These are phyloP conservation scores for Haematococcus lacustris DNA, from an alignment of 139 green algal species.

Conservation along the genomic window DNA sequence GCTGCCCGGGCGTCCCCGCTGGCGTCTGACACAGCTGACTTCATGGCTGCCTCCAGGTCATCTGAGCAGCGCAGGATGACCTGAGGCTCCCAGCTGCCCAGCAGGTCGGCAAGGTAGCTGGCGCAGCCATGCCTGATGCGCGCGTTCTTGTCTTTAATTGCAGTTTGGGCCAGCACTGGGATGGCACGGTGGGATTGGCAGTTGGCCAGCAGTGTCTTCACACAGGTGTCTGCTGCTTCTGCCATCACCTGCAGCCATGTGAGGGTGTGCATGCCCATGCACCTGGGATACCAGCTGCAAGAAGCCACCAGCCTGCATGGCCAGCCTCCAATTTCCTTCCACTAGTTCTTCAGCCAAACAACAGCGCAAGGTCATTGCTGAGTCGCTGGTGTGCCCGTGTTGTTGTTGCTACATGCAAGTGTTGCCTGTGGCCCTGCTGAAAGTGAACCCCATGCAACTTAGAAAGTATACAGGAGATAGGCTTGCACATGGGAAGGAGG, in stretches of 20 bases:
- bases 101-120: conserved; percentile 11
- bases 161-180: conserved; percentile 29
- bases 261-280: neutral
- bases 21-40: neutral
- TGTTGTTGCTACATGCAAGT: neutral
- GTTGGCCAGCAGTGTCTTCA: conserved; percentile 35
- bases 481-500: neutral
- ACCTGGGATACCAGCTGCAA: neutral
- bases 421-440: neutral
- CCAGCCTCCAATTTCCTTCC: neutral
- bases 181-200: conserved; percentile 49
- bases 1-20: neutral
- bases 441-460: neutral
- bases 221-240: conserved; percentile 49
- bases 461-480: neutral
- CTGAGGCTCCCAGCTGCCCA: conserved; percentile 9
- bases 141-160: conserved; percentile 37
- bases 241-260: conserved; percentile 53
- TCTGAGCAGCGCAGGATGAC: neutral
- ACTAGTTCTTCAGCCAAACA: neutral
- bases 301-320: neutral
- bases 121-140: conserved; percentile 1
- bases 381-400: neutral
- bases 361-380: neutral
- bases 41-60: conserved; percentile 13